Evolutionary conservation across 495 filamentous ascomycete genomes (phyloP).

Genomic region (Elaphomyces granulatus): DNA sequence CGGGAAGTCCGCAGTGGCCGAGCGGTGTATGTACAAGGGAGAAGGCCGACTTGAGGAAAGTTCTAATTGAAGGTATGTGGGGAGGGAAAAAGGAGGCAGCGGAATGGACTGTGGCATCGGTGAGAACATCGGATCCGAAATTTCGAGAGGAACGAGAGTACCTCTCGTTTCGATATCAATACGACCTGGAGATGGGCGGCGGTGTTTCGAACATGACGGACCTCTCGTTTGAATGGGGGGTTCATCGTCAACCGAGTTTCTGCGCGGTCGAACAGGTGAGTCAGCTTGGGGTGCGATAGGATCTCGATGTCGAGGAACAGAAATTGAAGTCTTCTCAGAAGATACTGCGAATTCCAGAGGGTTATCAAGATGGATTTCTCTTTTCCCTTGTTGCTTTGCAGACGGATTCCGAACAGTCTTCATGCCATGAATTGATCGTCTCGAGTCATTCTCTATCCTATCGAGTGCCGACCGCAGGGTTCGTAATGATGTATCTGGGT

Average conservation of each 20-base stretch:
- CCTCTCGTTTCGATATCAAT: conserved; percentile 29
- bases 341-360: conserved; percentile 13
- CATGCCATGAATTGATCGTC: background rate
- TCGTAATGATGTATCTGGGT: background rate
- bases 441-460: background rate
- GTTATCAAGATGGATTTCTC: conserved; percentile 17
- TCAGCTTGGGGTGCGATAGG: conserved; percentile 24
- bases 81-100: conserved; percentile 71
- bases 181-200: conserved; percentile 13
- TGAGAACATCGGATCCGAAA: conserved; percentile 35
- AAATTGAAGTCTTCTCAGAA: conserved; percentile 7
- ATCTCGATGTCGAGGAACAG: conserved; percentile 17
- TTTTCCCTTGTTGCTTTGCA: conserved; percentile 14
- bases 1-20: conserved; percentile 55
- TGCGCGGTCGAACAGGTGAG: conserved; percentile 9
- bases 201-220: conserved; percentile 24
- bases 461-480: no score
- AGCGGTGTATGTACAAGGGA: conserved; percentile 75
- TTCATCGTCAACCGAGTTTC: conserved; percentile 4
- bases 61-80: conserved; percentile 79
- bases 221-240: conserved; percentile 6
- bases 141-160: conserved; percentile 15
- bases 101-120: conserved; percentile 59
- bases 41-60: conserved; percentile 69
- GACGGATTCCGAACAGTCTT: conserved; percentile 5